A percentile compares a stretch with the other conserved stretches of the same genome.
phyloP scores from a whole-genome alignment of 768 basidiomycete species.

The Chalciporus sphaerocephalus region DNA sequence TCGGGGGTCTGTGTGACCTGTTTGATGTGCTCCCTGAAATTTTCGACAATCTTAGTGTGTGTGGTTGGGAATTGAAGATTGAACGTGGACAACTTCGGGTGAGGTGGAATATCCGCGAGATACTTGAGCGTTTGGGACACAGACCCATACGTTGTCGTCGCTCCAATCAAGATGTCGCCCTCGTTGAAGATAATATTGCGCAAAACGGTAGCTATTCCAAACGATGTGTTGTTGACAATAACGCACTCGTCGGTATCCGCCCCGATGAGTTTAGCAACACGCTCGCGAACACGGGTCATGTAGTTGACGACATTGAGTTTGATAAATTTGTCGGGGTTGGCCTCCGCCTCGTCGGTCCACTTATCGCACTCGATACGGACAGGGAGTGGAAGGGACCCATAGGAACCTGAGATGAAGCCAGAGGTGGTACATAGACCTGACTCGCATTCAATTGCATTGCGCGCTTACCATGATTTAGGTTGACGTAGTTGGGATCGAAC shows the following conservation, averaged over 20 bases:
- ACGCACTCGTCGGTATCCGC: constrained; percentile 57
- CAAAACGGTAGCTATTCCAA: constrained; percentile 56
- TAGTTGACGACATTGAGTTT: constrained; percentile 34
- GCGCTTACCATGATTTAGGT: constrained; percentile 60
- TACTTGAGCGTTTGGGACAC: constrained; percentile 49
- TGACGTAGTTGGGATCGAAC: constrained; percentile 56
- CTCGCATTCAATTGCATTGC: not conserved
- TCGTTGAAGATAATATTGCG: constrained; percentile 50
- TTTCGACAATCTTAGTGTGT: constrained; percentile 50
- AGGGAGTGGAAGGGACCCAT: constrained; percentile 51
- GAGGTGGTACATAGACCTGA: no score
- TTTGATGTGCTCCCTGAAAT: constrained; percentile 40
- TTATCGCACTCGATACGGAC: constrained; percentile 44
- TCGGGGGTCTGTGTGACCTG: constrained; percentile 24
- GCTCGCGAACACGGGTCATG: constrained; percentile 38
- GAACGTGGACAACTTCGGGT: constrained; percentile 45
- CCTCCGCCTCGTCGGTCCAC: constrained; percentile 42
- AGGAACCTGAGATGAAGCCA: constrained; percentile 46
- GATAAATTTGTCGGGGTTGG: constrained; percentile 55
- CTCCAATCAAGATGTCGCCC: constrained; percentile 62
- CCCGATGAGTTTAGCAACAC: constrained; percentile 47
- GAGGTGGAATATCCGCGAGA: constrained; percentile 49
- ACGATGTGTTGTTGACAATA: constrained; percentile 32
- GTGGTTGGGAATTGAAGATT: constrained; percentile 52
- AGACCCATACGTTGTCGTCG: constrained; percentile 54